Evolutionary conservation across 2,329 filamentous ascomycete genomes (phyloP), one percentile per base, ranked within the genome.

Genomic region (Aureobasidium uvarum): DNA sequence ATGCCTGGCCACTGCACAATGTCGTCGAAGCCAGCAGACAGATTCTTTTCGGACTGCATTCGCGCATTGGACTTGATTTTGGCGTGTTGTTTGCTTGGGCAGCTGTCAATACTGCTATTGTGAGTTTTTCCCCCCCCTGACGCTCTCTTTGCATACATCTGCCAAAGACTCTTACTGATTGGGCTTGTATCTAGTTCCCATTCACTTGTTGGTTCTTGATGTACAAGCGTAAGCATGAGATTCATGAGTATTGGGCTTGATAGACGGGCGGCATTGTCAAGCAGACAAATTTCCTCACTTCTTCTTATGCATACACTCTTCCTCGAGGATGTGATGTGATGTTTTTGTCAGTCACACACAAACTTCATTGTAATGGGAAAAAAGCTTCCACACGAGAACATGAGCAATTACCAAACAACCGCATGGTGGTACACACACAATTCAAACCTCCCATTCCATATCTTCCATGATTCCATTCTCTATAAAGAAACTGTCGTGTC

Each of bases 1-100:
- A 86, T 71, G 86, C 82, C 0, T 86, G 85, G 84, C 86, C 86
- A 10, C 73, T 89, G 64, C 84, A 88, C 72, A 82, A 85, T 45
- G 78, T 89, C 43, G 86, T 89, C 36, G 80, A 86, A 71, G 86
- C 79, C 0, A 81, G 81, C 31, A 78, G 86, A 4, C 83, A 83
- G n/a, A 82, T 89, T 36, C 68, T 89, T 14, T 89, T 89, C 68
- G 85, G 84, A 64, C 74, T 85, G 6, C 82, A 85, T 67, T 84
- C 82, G 0, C 73, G 80, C 16, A 83, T 89, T 58, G 85, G 85
- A 0, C 72, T 87, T 2, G 84, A 89, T 68, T 84, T 89, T 72
- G 86, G 83, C 0, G 75, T 89, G 1, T 72, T 89, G 50, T 81
- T 87, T 66, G 81, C 81, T 0, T 89, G 85, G 86, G 75, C 74